Evolutionary conservation across 2,329 filamentous ascomycete genomes (phyloP).

Genomic region (Alternaria sp.): DNA sequence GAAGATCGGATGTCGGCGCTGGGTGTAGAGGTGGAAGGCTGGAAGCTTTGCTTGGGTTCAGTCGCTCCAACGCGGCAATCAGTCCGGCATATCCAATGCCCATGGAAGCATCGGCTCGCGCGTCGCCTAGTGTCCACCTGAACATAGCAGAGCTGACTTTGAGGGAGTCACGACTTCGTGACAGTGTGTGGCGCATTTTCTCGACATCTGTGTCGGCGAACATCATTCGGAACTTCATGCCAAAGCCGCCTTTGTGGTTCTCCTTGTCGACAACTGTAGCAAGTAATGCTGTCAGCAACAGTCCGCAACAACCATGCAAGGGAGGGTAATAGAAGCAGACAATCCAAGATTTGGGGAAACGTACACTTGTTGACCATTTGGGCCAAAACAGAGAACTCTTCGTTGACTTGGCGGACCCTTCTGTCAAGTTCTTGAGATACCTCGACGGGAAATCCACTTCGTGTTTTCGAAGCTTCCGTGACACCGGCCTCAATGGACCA

Average conservation of each 20-base stretch:
- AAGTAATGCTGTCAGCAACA: background rate
- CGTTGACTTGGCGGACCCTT: slow-evolving; percentile 66
- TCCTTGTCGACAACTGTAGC: slow-evolving; percentile 65
- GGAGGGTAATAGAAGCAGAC: background rate
- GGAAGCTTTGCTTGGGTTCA: slow-evolving; percentile 44
- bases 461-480: slow-evolving; percentile 49
- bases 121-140: slow-evolving; percentile 67
- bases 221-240: slow-evolving; percentile 66
- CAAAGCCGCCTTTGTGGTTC: slow-evolving; percentile 63
- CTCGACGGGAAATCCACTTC: slow-evolving; percentile 64
- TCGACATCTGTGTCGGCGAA: slow-evolving; percentile 64
- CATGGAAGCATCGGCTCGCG: slow-evolving; percentile 64
- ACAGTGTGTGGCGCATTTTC: slow-evolving; percentile 64
- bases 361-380: slow-evolving; percentile 63
- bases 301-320: background rate
- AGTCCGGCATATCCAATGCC: slow-evolving; percentile 73
- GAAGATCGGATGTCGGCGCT: slow-evolving; percentile 40
- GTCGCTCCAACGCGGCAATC: slow-evolving; percentile 66
- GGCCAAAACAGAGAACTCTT: slow-evolving; percentile 68
- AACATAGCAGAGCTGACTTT: slow-evolving; percentile 70
- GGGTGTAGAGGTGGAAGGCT: slow-evolving; percentile 34
- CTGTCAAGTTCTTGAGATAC: slow-evolving; percentile 69
- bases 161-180: slow-evolving; percentile 65
- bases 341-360: background rate
- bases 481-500: slow-evolving; percentile 74